phyloP scores from a whole-genome alignment of 225 moss, liverwort and hornwort genomes.

The Anthoceros angustus region DNA sequence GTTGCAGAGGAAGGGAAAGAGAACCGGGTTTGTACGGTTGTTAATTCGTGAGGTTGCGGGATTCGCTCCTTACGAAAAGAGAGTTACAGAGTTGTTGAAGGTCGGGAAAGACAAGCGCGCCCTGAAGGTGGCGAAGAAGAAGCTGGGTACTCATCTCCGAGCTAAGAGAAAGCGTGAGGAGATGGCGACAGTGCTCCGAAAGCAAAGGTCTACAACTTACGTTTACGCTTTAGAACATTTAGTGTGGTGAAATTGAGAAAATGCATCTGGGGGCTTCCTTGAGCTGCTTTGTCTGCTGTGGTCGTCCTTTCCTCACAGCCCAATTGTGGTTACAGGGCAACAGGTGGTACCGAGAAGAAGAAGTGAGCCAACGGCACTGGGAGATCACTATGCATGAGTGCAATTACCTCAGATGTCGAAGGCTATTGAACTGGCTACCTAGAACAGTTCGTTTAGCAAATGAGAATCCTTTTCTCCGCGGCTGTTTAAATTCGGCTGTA shows the following conservation, averaged over 20 bases:
- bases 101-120: constrained; percentile 90
- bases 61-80: constrained; percentile 13
- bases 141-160: constrained; percentile 70
- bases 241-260: too few relatives aligned
- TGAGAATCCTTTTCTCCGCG: too few relatives aligned
- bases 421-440: too few relatives aligned
- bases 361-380: background rate
- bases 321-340: background rate
- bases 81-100: constrained; percentile 28
- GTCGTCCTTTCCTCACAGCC: too few relatives aligned
- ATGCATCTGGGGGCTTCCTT: too few relatives aligned
- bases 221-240: too few relatives aligned
- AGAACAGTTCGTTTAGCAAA: too few relatives aligned
- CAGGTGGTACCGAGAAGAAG: constrained; percentile 11
- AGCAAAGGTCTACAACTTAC: background rate
- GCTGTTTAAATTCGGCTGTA: too few relatives aligned
- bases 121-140: constrained; percentile 72
- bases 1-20: constrained; percentile 32
- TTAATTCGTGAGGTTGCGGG: constrained; percentile 15
- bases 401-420: too few relatives aligned
- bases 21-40: constrained; percentile 7
- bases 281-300: too few relatives aligned
- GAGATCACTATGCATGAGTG: too few relatives aligned
- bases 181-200: constrained; percentile 10
- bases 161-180: constrained; percentile 40